Base-by-base conservation (phyloP, 2,329 filamentous ascomycete genomes). In the Penicillium sp. region DNA sequence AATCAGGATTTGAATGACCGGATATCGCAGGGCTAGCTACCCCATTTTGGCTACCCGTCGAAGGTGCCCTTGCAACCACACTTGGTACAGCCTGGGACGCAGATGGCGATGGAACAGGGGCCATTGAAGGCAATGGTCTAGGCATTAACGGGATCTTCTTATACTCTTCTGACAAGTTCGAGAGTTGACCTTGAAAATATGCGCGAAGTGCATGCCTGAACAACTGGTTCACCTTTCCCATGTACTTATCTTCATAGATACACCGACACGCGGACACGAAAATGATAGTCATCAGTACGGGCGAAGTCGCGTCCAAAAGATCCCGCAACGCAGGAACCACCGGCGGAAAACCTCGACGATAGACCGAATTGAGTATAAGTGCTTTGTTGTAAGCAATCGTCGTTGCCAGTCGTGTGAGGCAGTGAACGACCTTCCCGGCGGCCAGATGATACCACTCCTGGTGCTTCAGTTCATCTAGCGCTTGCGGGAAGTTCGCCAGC, bases 311-410 rank as follows among this genome's bases (percentile, higher is more conserved):
- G 6, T 66, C 63, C 33, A 87, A 73, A 12, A 68, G 59, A n/a
- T 66, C 63, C 4, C 75, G 65, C 26, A 88, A 68, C 60, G 87
- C 85, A 48, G 77, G 74, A 31, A 82, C 76, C n/a, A 85, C 68
- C 5, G 84, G 79, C 3, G 84, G 84, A 58, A 77, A 81, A 2
- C 68, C 66, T 38, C 76, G 70, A 18, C 42, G 33, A 24, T 55
- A 61, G 50, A 70, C 60, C 36, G 9, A 13, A 16, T 39, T 10
- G 36, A 12, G 2, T 23, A 39, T 16, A 23, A 9, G 18, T 4
- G 8, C 18, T 18, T 29, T 70, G 67, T 4, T 49, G 65, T 24
- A 68, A 68, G 54, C 24, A 78, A 79, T 82, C 15, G 68, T 60
- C 18, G 63, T 56, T 2, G 73, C 68, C 13, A 87, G 62, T 6